Percentiles rank a stretch among this genome's conserved stretches.
phyloP scores from a whole-genome alignment of 2,329 filamentous ascomycete species.

The Microcyclospora pomicola region DNA sequence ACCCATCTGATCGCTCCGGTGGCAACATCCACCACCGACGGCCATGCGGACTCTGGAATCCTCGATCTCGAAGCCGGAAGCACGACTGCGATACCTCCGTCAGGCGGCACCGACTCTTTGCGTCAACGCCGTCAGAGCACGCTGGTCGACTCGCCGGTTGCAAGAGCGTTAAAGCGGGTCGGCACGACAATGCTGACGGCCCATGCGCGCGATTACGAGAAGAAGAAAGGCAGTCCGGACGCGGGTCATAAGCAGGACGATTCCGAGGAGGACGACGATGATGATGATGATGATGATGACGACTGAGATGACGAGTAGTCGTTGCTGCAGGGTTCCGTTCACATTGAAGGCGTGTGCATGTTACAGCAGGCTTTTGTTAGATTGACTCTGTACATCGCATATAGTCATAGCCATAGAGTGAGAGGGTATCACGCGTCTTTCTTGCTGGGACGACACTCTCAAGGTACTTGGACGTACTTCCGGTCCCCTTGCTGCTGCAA shows the following conservation, averaged over 20 bases:
- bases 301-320: not conserved
- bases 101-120: not conserved
- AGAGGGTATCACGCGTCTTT: no score
- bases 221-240: conserved; percentile 38
- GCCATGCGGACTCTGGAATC: no score
- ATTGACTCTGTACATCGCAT: no score
- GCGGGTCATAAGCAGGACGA: not conserved
- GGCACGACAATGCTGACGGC: conserved; percentile 65
- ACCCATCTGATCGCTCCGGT: conserved; percentile 34
- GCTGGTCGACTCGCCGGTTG: conserved; percentile 20
- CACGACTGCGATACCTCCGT: not conserved
- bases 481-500: no score
- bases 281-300: conserved; percentile 1
- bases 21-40: conserved; percentile 39
- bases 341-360: no score
- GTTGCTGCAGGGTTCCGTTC: not conserved
- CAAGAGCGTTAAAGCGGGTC: conserved; percentile 36
- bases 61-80: not conserved
- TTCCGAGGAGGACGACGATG: conserved; percentile 5
- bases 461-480: no score
- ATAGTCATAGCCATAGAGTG: no score
- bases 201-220: conserved; percentile 84
- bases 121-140: not conserved
- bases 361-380: no score
- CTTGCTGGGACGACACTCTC: no score